Conservation (phyloP, 108 stramenopile genomes). For the Aurantiochytrium sp. region DNA sequence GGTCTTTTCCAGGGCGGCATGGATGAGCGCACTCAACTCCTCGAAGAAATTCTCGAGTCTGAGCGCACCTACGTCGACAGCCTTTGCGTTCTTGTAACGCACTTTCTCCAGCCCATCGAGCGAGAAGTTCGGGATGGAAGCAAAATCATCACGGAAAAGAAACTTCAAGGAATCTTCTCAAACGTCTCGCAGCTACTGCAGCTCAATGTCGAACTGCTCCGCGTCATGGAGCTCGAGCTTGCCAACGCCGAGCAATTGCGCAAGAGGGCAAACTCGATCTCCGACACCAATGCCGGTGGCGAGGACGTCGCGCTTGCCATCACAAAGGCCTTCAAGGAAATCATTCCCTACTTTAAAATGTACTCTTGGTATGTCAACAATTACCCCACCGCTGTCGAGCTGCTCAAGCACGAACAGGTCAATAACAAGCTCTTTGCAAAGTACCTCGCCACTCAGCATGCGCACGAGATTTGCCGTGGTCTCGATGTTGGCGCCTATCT, state of each 20-base stretch:
- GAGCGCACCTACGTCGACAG: neutral
- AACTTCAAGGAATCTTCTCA: neutral
- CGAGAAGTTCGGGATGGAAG: neutral
- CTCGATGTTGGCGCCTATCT: conserved; percentile 10
- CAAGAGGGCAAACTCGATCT: neutral
- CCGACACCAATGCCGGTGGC: neutral
- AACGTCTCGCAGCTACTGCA: neutral
- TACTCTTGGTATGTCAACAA: conserved; percentile 18
- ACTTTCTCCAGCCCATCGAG: conserved; percentile 1
- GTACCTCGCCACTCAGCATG: neutral
- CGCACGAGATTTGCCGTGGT: neutral
- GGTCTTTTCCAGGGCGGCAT: neutral
- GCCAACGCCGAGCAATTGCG: neutral
- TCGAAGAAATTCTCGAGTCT: neutral
- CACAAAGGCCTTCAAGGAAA: conserved; percentile 9
- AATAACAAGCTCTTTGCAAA: neutral
- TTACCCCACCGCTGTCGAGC: neutral
- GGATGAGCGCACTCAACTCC: neutral
- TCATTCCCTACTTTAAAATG: conserved; percentile 18
- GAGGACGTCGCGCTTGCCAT: neutral
- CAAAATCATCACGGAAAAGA: neutral
- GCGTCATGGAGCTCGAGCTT: neutral
- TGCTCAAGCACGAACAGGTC: conserved; percentile 9
- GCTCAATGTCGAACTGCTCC: neutral
- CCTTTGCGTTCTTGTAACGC: neutral